A percentile compares a stretch with the other conserved stretches of the same genome.
Conservation (phyloP, 78 protist species). For the Dictyostelium intermedium region DNA sequence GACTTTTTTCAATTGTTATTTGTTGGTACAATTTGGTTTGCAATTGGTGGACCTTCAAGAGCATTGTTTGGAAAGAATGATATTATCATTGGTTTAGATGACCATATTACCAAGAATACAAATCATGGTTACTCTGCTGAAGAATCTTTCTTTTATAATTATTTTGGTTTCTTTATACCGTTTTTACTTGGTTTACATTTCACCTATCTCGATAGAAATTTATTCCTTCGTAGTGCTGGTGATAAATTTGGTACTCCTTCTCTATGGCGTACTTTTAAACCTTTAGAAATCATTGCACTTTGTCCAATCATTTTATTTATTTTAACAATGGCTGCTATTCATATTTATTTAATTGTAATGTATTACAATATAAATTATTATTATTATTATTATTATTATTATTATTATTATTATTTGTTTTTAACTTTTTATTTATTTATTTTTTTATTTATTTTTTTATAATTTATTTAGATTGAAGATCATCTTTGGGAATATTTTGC, state of each 20-base stretch:
- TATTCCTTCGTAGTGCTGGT: slow-evolving; percentile 46
- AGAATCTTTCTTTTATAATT: slow-evolving; percentile 36
- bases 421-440: not conserved
- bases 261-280: slow-evolving; percentile 49
- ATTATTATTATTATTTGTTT: no score
- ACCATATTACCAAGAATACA: not conserved
- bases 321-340: slow-evolving; percentile 8
- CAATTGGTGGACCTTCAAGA: slow-evolving; percentile 25
- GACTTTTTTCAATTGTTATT: slow-evolving; percentile 59
- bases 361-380: not conserved
- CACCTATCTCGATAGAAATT: slow-evolving; percentile 33
- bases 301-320: slow-evolving; percentile 49
- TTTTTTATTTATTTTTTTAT: not conserved
- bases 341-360: slow-evolving; percentile 54
- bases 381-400: not conserved
- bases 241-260: slow-evolving; percentile 77
- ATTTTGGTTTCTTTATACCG: slow-evolving; percentile 16
- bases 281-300: not conserved
- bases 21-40: not conserved
- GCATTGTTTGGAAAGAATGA: slow-evolving; percentile 59
- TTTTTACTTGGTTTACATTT: slow-evolving; percentile 39
- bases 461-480: slow-evolving; percentile 18
- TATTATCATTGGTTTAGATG: not conserved
- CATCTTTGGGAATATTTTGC: slow-evolving; percentile 46
- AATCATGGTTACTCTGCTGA: not conserved